Evolutionary conservation across 1,284 basidiomycete genomes (phyloP).

Genomic region (Prillingera fragicola): DNA sequence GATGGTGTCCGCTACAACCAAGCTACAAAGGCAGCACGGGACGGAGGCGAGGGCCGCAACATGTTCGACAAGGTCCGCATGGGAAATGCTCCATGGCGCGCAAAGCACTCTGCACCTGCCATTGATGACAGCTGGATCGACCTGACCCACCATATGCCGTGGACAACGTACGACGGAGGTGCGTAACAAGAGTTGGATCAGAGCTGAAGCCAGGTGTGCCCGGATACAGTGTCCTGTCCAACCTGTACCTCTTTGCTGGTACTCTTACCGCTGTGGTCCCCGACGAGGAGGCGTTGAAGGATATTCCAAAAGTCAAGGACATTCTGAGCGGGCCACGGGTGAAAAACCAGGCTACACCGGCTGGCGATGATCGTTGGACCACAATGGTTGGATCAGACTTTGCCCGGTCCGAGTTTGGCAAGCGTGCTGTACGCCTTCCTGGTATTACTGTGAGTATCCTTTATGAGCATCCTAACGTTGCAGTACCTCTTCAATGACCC

Average conservation of each 20-base stretch:
- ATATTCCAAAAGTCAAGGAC: slow-evolving; percentile 7
- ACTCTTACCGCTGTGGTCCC: slow-evolving; percentile 13
- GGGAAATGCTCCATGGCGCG: too few species aligned
- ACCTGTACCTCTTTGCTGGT: slow-evolving; percentile 30
- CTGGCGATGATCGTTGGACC: slow-evolving; percentile 31
- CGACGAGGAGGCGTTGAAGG: slow-evolving; percentile 5
- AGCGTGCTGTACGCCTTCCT: slow-evolving; percentile 23
- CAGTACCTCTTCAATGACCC: slow-evolving; percentile 42
- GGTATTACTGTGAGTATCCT: slow-evolving; percentile 33
- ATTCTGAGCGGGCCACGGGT: slow-evolving; percentile 14
- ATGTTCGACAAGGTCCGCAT: too few species aligned
- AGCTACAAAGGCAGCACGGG: too few species aligned
- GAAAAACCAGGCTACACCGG: slow-evolving; percentile 10
- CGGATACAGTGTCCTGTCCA: slow-evolving; percentile 36
- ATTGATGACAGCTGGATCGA: too few species aligned
- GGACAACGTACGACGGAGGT: slow-evolving; percentile 33
- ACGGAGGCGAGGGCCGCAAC: too few species aligned
- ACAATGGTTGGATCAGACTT: slow-evolving; percentile 17
- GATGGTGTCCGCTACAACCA: too few species aligned
- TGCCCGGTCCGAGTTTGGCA: slow-evolving; percentile 26
- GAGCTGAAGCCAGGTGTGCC: slow-evolving; percentile 18
- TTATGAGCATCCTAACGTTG: neutral
- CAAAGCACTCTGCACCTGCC: too few species aligned
- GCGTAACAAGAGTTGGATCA: slow-evolving; percentile 3
- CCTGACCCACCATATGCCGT: slow-evolving; percentile 18